phyloP scores from a whole-genome alignment of 2,329 filamentous ascomycete species.

The Exophiala mesophila region DNA sequence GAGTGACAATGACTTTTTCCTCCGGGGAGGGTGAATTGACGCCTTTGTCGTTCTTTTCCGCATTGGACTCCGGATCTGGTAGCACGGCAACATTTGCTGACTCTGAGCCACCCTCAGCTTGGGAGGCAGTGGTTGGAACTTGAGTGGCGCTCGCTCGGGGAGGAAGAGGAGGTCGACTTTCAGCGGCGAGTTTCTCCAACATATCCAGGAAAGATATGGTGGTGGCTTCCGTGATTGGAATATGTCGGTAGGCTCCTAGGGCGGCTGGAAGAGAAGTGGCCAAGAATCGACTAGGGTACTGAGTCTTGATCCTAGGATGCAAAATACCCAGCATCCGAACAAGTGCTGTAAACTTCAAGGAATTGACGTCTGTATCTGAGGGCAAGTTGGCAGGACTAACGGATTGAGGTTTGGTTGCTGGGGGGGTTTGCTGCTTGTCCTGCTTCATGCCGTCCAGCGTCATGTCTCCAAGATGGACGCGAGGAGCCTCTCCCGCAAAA shows the following conservation, averaged over 20 bases:
- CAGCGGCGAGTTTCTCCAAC: slow-evolving; percentile 53
- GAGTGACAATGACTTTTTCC: slow-evolving; percentile 49
- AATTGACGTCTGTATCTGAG: slow-evolving; percentile 30
- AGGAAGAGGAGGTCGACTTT: slow-evolving; percentile 56
- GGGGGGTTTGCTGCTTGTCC: not conserved
- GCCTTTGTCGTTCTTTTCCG: slow-evolving; percentile 46
- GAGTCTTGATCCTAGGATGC: slow-evolving; percentile 59
- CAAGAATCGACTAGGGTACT: slow-evolving; percentile 59
- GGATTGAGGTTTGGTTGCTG: slow-evolving; percentile 7
- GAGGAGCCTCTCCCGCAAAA: slow-evolving; percentile 27
- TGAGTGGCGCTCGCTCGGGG: slow-evolving; percentile 49
- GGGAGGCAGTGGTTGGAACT: slow-evolving; percentile 29
- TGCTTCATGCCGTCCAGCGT: slow-evolving; percentile 25
- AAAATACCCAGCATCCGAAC: slow-evolving; percentile 52
- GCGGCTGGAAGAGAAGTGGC: slow-evolving; percentile 60
- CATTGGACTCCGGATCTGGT: slow-evolving; percentile 55
- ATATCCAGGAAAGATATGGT: slow-evolving; percentile 55
- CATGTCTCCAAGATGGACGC: slow-evolving; percentile 26
- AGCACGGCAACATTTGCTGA: slow-evolving; percentile 25
- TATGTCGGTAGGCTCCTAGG: slow-evolving; percentile 54
- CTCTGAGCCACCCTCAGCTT: slow-evolving; percentile 28
- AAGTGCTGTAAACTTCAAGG: slow-evolving; percentile 46
- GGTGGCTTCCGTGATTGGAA: slow-evolving; percentile 50
- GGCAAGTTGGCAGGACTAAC: slow-evolving; percentile 21
- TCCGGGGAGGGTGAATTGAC: slow-evolving; percentile 40